Percentiles rank a stretch among this genome's conserved stretches.
These are phyloP conservation scores for Cladophialophora immunda DNA, from an alignment of 2,329 filamentous ascomycete genomes.

Conservation along the genomic window DNA sequence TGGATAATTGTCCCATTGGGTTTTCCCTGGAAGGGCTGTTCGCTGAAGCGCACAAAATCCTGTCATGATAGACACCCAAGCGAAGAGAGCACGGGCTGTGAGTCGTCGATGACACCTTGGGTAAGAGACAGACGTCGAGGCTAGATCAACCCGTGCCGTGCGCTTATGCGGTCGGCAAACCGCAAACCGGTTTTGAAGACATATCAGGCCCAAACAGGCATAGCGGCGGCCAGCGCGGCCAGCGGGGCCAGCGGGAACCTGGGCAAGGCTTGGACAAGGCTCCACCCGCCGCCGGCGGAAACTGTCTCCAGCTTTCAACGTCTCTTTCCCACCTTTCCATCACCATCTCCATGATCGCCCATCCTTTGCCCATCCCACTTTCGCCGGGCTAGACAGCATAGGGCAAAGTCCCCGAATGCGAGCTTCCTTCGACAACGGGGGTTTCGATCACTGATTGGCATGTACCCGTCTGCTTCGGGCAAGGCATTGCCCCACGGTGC, in stretches of 20 bases:
- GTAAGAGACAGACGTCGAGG: constrained; percentile 30
- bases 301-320: constrained; percentile 19
- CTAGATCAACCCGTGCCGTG: constrained; percentile 12
- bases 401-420: constrained; percentile 23
- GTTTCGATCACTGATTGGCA: constrained; percentile 33
- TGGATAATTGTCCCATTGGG: neutral
- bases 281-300: constrained; percentile 19
- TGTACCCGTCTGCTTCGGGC: constrained; percentile 27
- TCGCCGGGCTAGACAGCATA: constrained; percentile 9
- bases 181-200: constrained; percentile 34
- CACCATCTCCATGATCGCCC: neutral
- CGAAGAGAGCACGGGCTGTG: constrained; percentile 12
- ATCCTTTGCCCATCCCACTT: constrained; percentile 11
- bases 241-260: constrained; percentile 1
- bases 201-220: neutral
- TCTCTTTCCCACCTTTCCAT: neutral
- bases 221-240: neutral
- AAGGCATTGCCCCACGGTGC: constrained; percentile 27
- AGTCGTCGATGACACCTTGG: constrained; percentile 6
- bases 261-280: constrained; percentile 11
- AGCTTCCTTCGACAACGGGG: constrained; percentile 11
- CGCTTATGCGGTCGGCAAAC: constrained; percentile 22
- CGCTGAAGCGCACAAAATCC: constrained; percentile 3
- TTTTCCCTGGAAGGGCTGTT: neutral
- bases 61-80: constrained; percentile 26